Conservation (phyloP, 1,284 basidiomycete species). For the Schizophyllum commune region DNA sequence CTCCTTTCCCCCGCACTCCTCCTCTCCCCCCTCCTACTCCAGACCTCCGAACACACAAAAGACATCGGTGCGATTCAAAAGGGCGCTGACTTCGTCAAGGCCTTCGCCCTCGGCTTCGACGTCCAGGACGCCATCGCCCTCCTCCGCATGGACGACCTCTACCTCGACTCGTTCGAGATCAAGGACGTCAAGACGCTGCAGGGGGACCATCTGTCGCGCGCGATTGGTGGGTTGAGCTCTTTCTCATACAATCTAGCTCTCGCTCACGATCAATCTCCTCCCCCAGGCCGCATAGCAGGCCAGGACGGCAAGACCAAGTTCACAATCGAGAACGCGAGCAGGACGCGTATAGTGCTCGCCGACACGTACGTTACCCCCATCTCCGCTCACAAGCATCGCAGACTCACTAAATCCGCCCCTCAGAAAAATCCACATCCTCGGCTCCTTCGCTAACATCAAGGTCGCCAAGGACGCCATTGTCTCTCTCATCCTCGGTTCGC, state of each 20-base stretch:
- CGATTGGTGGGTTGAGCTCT: slow-evolving; percentile 64
- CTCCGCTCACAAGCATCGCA: not conserved
- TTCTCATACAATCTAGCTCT: not conserved
- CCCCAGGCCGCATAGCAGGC: slow-evolving; percentile 86
- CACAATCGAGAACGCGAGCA: slow-evolving; percentile 94
- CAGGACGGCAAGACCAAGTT: slow-evolving; percentile 98
- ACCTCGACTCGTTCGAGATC: slow-evolving; percentile 97
- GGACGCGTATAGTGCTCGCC: slow-evolving; percentile 93
- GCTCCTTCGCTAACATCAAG: slow-evolving; percentile 96
- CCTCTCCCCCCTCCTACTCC: not conserved
- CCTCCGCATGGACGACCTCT: slow-evolving; percentile 91
- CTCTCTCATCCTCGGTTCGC: slow-evolving; percentile 90
- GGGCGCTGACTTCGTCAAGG: slow-evolving; percentile 97
- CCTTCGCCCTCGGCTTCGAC: slow-evolving; percentile 91
- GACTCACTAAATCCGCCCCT: not conserved
- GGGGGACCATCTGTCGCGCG: slow-evolving; percentile 92
- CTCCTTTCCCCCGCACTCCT: not conserved
- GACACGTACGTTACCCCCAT: slow-evolving; percentile 67
- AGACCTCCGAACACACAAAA: slow-evolving; percentile 95
- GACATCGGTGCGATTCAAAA: slow-evolving; percentile 91
- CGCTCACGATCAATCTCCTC: slow-evolving; percentile 1
- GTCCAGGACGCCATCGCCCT: slow-evolving; percentile 96
- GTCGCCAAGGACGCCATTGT: slow-evolving; percentile 95
- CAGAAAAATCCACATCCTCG: slow-evolving; percentile 91
- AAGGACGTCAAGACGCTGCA: slow-evolving; percentile 98